Conservation (phyloP, 176 grass and related monocot species). For the Aegilops longissima region DNA sequence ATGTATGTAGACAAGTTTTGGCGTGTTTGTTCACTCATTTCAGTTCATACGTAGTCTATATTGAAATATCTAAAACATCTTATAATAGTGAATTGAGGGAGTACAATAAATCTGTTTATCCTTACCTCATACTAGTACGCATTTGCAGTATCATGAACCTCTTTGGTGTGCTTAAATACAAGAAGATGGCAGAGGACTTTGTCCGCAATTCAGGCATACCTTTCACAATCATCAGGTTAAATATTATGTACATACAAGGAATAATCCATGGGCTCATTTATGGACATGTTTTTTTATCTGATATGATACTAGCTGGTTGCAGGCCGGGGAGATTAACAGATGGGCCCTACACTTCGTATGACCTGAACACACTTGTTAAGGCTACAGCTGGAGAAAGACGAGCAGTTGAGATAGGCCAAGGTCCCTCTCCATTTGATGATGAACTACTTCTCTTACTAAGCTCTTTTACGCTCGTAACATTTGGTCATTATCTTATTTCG, state of each 20-base stretch:
- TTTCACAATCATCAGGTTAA: conserved; percentile 89
- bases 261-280: not conserved
- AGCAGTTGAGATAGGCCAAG: conserved; percentile 84
- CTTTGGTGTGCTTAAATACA: conserved; percentile 95
- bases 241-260: not conserved
- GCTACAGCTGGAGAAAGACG: conserved; percentile 87
- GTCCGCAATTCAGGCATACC: conserved; percentile 71
- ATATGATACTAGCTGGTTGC: conserved; percentile 11
- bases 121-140: not conserved
- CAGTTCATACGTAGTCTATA: no score
- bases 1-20: no score
- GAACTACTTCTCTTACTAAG: not conserved
- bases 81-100: no score
- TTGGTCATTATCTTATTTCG: not conserved
- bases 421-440: conserved; percentile 22
- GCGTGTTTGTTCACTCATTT: no score
- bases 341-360: conserved; percentile 98
- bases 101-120: not conserved
- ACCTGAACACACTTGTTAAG: conserved; percentile 95
- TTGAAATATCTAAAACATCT: no score
- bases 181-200: conserved; percentile 96
- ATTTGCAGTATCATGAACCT: conserved; percentile 87
- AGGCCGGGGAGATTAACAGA: conserved; percentile 94
- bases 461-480: not conserved
- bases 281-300: conserved; percentile 25